These are phyloP conservation scores for Paraconiothyrium brasiliense DNA, from an alignment of 2,329 filamentous ascomycete species.

Conservation along the genomic window DNA sequence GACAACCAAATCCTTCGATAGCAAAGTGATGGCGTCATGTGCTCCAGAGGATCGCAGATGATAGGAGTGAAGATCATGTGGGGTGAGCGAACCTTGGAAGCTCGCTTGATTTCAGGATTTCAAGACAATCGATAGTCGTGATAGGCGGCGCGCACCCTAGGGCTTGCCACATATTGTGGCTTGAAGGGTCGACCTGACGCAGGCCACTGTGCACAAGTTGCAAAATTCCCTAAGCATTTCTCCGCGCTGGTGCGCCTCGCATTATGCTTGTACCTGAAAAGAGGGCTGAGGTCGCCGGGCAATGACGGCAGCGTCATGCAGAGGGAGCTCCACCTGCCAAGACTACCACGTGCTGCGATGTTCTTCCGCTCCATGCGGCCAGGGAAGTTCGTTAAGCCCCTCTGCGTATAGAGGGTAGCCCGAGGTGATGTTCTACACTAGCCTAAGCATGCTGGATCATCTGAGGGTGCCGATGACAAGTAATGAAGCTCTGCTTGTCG, in stretches of 20 bases:
- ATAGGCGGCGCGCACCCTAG: background rate
- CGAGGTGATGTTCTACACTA: background rate
- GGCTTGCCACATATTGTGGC: background rate
- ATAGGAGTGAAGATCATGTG: conserved; percentile 1
- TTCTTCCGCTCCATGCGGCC: conserved; percentile 3
- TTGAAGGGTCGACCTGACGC: background rate
- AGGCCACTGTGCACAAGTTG: background rate
- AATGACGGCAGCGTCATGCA: background rate
- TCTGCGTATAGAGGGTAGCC: too few relatives aligned
- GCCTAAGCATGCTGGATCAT: background rate
- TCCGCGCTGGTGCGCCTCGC: conserved; percentile 1
- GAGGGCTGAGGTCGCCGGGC: conserved; percentile 6
- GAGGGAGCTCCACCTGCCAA: background rate
- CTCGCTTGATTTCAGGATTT: background rate
- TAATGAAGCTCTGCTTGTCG: background rate
- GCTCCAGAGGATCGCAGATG: background rate
- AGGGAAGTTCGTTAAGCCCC: background rate
- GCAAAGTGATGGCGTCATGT: conserved; percentile 13
- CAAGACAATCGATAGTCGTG: background rate
- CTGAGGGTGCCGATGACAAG: background rate
- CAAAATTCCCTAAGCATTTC: background rate
- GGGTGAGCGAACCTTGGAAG: background rate
- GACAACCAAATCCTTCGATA: background rate
- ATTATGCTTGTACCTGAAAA: conserved; percentile 8
- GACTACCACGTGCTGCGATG: background rate